Percentiles rank a stretch among this genome's conserved stretches.
Evolutionary conservation across 2,329 filamentous ascomycete genomes (phyloP).

Genomic region (Albifimbria verrucaria): DNA sequence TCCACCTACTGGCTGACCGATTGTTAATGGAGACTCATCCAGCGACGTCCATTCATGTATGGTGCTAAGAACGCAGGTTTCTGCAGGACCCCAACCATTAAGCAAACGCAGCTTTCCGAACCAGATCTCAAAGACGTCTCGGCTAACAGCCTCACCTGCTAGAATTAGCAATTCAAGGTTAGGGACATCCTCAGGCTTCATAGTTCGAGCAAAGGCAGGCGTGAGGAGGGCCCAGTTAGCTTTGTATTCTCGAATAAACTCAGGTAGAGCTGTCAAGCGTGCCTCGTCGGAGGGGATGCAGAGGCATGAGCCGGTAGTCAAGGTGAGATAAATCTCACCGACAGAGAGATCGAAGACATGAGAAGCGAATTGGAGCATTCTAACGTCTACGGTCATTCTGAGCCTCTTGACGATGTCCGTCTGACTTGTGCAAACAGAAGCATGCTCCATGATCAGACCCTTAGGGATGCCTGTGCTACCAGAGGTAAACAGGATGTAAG

Average conservation of each 20-base stretch:
- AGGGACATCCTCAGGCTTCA: conserved; percentile 10
- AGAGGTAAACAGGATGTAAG: conserved; percentile 16
- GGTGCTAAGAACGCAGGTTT: neutral
- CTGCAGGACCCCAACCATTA: conserved; percentile 11
- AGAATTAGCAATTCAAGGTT: conserved; percentile 11
- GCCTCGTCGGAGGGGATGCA: conserved; percentile 20
- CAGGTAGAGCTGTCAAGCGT: conserved; percentile 7
- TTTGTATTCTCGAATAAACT: conserved; percentile 9
- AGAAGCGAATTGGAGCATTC: conserved; percentile 10
- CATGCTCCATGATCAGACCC: conserved; percentile 13
- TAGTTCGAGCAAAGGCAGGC: conserved; percentile 14
- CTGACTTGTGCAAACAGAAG: conserved; percentile 2
- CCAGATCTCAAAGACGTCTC: conserved; percentile 14
- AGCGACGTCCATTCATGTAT: neutral
- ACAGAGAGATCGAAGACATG: conserved; percentile 10
- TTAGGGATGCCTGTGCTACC: conserved; percentile 15
- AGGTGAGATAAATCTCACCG: conserved; percentile 6
- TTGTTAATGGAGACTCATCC: neutral
- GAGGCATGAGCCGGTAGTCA: conserved; percentile 15
- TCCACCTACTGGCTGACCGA: conserved; percentile 4
- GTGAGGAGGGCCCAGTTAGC: conserved; percentile 19
- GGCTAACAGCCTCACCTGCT: conserved; percentile 14
- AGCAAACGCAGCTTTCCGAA: conserved; percentile 5
- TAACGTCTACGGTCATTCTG: neutral
- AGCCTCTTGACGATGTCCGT: neutral